A percentile compares a stretch with the other conserved stretches of the same genome.
These are phyloP conservation scores for Plectranthus barbatus DNA, from an alignment of 257 asterid species.

Conservation along the genomic window DNA sequence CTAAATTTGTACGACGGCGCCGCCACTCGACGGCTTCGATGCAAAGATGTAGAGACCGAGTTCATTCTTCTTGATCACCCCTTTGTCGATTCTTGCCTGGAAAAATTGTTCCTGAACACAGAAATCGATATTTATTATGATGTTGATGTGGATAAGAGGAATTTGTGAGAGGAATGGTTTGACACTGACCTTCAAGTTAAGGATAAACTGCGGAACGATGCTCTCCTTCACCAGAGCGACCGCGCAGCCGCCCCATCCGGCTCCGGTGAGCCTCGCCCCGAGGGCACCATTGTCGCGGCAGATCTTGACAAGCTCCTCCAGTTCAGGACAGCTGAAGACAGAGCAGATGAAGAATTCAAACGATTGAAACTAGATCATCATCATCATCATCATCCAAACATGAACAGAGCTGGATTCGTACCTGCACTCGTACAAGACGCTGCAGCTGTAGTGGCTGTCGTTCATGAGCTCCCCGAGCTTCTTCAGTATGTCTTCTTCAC, in stretches of 20 bases:
- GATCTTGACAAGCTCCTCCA: constrained; percentile 77
- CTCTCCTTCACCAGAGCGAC: constrained; percentile 95
- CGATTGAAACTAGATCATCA: not conserved
- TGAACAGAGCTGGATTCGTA: constrained; percentile 10
- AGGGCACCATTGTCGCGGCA: constrained; percentile 78
- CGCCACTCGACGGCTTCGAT: constrained; percentile 96
- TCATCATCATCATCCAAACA: not conserved
- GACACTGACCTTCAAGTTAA: constrained; percentile 63
- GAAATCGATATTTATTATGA: not conserved
- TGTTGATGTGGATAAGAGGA: not conserved
- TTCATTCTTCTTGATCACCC: constrained; percentile 57
- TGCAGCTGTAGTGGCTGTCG: constrained; percentile 92
- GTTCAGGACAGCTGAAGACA: constrained; percentile 66
- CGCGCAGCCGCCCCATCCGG: constrained; percentile 99
- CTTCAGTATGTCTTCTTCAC: constrained; percentile 76
- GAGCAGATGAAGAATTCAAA: not conserved
- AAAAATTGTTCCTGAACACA: constrained; percentile 63
- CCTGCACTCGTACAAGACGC: constrained; percentile 95
- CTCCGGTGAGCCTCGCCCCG: constrained; percentile 96
- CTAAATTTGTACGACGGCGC: constrained; percentile 69
- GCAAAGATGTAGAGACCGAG: constrained; percentile 75
- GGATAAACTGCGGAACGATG: constrained; percentile 75
- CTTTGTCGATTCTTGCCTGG: constrained; percentile 74
- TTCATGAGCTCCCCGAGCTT: constrained; percentile 93
- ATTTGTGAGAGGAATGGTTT: not conserved